Evolutionary conservation across 345 rosid genomes (phyloP).

Genomic region (Draba incana): DNA sequence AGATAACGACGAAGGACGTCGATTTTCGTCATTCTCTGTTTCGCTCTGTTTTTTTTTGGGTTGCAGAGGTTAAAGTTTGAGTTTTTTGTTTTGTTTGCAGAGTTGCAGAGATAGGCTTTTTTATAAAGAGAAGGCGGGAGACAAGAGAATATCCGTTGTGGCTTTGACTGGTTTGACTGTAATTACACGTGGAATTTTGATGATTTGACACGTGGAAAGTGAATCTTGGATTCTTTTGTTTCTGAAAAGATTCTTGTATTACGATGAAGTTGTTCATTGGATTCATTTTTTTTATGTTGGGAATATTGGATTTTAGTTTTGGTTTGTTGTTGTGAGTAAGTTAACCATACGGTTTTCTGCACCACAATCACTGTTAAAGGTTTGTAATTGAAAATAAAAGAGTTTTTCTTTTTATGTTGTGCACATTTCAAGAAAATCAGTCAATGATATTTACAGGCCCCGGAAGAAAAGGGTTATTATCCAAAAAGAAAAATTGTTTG

Average conservation of each 20-base stretch:
- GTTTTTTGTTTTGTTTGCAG: constrained; percentile 9
- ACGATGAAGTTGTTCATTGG: neutral
- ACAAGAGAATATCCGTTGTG: constrained; percentile 37
- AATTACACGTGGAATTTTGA: constrained; percentile 18
- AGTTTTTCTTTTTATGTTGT: neutral
- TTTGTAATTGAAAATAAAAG: constrained; percentile 6
- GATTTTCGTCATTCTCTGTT: constrained; percentile 56
- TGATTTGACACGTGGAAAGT: constrained; percentile 30
- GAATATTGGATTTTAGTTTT: neutral
- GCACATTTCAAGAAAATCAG: constrained; percentile 27
- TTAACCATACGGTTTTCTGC: constrained; percentile 29
- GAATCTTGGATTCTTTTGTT: constrained; percentile 20
- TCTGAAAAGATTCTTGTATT: constrained; percentile 19
- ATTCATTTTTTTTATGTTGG: constrained; percentile 12
- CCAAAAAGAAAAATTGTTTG: no score
- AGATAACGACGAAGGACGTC: constrained; percentile 72
- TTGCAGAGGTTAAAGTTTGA: constrained; percentile 8
- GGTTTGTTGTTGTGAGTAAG: constrained; percentile 17
- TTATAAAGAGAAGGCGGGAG: constrained; percentile 45
- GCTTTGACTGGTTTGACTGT: constrained; percentile 45
- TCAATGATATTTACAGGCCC: neutral
- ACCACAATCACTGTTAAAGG: constrained; percentile 26
- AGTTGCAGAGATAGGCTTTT: constrained; percentile 39
- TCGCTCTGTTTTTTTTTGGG: neutral
- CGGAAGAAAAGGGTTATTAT: no score